A percentile compares a stretch with the other conserved stretches of the same genome.
Evolutionary conservation across 768 basidiomycete genomes (phyloP).

Genomic region (Trametopsis cervina): DNA sequence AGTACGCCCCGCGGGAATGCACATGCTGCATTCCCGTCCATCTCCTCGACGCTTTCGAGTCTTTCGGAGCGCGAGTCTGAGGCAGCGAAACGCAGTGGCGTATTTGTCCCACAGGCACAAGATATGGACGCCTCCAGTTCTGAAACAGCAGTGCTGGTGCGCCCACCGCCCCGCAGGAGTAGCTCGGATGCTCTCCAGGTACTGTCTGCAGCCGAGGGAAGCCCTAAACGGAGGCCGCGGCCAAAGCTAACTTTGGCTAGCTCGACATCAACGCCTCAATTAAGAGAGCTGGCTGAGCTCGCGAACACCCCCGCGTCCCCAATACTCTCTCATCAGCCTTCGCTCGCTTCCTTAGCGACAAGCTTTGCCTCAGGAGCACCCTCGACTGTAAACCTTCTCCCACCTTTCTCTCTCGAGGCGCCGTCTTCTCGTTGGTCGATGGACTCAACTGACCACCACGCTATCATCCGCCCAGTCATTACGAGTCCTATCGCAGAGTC

Average conservation of each 20-base stretch:
- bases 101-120: constrained; percentile 13
- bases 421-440: constrained; percentile 23
- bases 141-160: background rate
- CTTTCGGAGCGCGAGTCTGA: constrained; percentile 20
- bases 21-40: constrained; percentile 22
- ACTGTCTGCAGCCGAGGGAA: background rate
- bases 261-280: constrained; percentile 20
- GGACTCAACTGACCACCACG: constrained; percentile 18
- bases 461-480: constrained; percentile 12
- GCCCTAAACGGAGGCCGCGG: constrained; percentile 10
- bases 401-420: constrained; percentile 6
- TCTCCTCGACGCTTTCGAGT: constrained; percentile 21
- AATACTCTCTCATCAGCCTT: constrained; percentile 7
- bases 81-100: constrained; percentile 19
- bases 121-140: constrained; percentile 14
- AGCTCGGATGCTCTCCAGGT: constrained; percentile 1
- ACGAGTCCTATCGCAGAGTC: constrained; percentile 12
- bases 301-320: constrained; percentile 18
- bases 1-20: constrained; percentile 28
- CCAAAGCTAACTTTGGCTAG: constrained; percentile 18
- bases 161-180: constrained; percentile 6
- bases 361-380: constrained; percentile 1
- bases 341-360: constrained; percentile 4
- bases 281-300: constrained; percentile 19
- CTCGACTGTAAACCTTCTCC: constrained; percentile 1